Conservation (phyloP, 768 basidiomycete genomes). For the Infundibulicybe gibba region DNA sequence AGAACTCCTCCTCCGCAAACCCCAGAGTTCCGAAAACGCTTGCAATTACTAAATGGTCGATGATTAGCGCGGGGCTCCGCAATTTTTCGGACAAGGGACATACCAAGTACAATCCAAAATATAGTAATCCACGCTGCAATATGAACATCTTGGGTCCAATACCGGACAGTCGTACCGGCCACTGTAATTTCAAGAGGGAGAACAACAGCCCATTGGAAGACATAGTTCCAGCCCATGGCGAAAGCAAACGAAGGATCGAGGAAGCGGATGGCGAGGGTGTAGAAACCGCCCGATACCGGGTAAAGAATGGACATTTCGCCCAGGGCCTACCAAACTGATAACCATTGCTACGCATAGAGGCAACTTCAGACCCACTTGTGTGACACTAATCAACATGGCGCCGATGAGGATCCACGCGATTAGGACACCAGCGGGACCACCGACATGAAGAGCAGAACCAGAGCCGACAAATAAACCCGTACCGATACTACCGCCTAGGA, state of each 20-base stretch:
- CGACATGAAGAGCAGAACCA: slow-evolving; percentile 33
- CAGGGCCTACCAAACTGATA: no score
- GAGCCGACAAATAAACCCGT: slow-evolving; percentile 48
- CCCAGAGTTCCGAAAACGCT: slow-evolving; percentile 50
- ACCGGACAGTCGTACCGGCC: no score
- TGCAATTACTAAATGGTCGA: no score
- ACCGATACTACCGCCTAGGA: slow-evolving; percentile 41
- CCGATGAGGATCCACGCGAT: slow-evolving; percentile 46
- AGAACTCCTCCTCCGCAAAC: no score
- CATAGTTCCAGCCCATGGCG: slow-evolving; percentile 51
- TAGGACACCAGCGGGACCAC: no score
- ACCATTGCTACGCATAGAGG: slow-evolving; percentile 30
- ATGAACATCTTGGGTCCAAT: slow-evolving; percentile 35
- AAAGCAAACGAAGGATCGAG: no score
- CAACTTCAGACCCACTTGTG: no score
- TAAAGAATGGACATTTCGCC: slow-evolving; percentile 48
- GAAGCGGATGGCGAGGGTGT: slow-evolving; percentile 44
- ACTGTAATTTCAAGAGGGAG: no score
- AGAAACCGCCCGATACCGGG: slow-evolving; percentile 47
- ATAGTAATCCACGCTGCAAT: no score
- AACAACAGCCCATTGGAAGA: slow-evolving; percentile 46
- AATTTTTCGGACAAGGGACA: no score
- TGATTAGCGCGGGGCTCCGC: no score
- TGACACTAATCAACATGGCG: slow-evolving; percentile 44
- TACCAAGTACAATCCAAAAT: no score